Evolutionary conservation across 805 yeast species (phyloP), one percentile per base, ranked within the genome.

Genomic region (Hanseniaspora meyeri): DNA sequence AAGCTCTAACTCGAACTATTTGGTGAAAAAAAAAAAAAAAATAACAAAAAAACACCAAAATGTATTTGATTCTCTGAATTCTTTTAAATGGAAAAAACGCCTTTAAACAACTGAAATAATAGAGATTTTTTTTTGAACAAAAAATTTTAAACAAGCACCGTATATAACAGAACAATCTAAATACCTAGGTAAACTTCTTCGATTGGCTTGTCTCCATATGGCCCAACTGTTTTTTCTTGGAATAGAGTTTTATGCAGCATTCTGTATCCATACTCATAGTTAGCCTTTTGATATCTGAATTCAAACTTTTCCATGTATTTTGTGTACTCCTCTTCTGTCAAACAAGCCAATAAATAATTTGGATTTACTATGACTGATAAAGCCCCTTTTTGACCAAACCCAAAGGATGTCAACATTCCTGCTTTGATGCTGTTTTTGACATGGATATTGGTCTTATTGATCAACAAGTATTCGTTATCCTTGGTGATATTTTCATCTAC

Each of bases 351-450:
- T 69, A 89, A 75, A 78, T 87, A 90, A 73, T 89, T 95, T 57
- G 95, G 83, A 74, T 88, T 91, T 60, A 90, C 77, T 57, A 81
- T 82, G 66, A 90, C 70, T 42, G 95, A 95, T 70, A 87, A 90
- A 49, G 89, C 96, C 71, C 97, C 97, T 77, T 89, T 90, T 76
- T 90, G 97, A 66, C 97, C 97, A 71, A 90, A 90, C 67, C 97
- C 97, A 70, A 90, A 90, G 2, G 97, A 90, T 10, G 96, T 89
- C 51, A 90, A 81, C 45, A 95, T 83, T 55, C 85, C 90, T 58
- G 97, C 96, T 77, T 88, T 90, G 19, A 53, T 32, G 38, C 27
- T 17, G 7, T 95, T 95, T 68, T 86, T 93, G 51, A 96, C 87
- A 72, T 85, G 83, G 65, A 90, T 79, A 37, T 90, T 73, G 69